phyloP scores from a whole-genome alignment of 2,329 filamentous ascomycete genomes.

The Phaeosphaeriaceae sp. region DNA sequence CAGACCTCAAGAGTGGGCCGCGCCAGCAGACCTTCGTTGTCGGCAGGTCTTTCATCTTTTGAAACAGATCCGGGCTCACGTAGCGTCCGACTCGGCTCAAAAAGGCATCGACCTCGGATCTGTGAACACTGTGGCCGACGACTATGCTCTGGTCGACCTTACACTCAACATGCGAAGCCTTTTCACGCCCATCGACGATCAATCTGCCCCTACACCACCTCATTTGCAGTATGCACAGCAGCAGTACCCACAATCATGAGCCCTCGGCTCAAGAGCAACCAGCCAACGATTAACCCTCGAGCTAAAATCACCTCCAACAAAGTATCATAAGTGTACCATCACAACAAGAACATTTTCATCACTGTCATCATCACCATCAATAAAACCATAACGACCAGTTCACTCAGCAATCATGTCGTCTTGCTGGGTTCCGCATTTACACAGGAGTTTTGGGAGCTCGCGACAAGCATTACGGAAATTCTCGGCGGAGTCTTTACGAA shows the following conservation, averaged over 20 bases:
- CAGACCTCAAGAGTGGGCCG: constrained; percentile 60
- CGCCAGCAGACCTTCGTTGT: constrained; percentile 66
- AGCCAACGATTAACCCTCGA: background rate
- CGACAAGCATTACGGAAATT: constrained; percentile 25
- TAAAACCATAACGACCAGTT: constrained; percentile 20
- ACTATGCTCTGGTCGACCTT: constrained; percentile 68
- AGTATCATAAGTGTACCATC: constrained; percentile 31
- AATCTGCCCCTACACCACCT: constrained; percentile 2
- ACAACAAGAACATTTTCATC: constrained; percentile 15
- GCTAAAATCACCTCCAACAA: constrained; percentile 16
- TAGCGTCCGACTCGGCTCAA: constrained; percentile 67
- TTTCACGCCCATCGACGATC: constrained; percentile 64
- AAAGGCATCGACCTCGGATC: constrained; percentile 73
- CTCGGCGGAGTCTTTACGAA: constrained; percentile 27
- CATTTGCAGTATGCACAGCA: background rate
- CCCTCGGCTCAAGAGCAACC: background rate
- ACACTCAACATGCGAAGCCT: constrained; percentile 75
- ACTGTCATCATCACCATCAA: constrained; percentile 12
- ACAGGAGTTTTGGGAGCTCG: constrained; percentile 34
- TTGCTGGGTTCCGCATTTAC: constrained; percentile 35
- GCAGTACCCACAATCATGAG: constrained; percentile 1
- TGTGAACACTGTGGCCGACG: constrained; percentile 71
- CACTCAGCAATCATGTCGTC: constrained; percentile 16
- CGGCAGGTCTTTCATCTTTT: constrained; percentile 66
- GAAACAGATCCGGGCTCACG: constrained; percentile 67